A percentile compares a stretch with the other conserved stretches of the same genome.
phyloP scores from a whole-genome alignment of 2,329 filamentous ascomycete genomes.

The Xylariomycetidae sp. region DNA sequence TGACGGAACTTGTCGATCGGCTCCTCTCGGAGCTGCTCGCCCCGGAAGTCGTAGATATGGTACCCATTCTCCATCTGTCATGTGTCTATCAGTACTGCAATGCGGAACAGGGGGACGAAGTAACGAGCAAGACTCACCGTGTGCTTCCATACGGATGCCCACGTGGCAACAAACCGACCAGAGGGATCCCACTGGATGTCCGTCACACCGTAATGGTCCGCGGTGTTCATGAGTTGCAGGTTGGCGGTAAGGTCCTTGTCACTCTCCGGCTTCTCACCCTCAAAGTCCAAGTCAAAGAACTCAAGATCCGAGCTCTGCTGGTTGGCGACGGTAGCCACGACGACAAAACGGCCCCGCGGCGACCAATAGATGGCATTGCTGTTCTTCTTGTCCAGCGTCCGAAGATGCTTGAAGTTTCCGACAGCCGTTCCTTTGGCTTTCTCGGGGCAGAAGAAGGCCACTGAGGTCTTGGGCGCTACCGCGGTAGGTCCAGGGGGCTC shows the following conservation, averaged over 20 bases:
- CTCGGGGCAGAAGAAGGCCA: constrained; percentile 95
- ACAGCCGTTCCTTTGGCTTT: constrained; percentile 75
- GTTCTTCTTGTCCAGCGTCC: constrained; percentile 97
- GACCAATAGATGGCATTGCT: constrained; percentile 99
- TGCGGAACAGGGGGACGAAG: too few species aligned
- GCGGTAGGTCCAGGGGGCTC: constrained; percentile 74
- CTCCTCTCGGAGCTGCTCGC: constrained; percentile 82
- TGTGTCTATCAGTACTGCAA: too few species aligned
- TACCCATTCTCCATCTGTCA: constrained; percentile 96
- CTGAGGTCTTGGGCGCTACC: constrained; percentile 86
- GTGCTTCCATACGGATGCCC: constrained; percentile 94
- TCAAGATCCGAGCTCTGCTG: constrained; percentile 92
- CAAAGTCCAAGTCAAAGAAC: constrained; percentile 96
- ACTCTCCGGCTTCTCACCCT: constrained; percentile 88
- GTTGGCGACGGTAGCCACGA: constrained; percentile 88
- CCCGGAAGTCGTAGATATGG: constrained; percentile 95
- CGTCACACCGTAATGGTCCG: constrained; percentile 95
- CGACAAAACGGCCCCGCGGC: constrained; percentile 87
- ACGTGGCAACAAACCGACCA: constrained; percentile 87
- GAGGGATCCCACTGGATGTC: constrained; percentile 98
- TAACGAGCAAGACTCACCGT: constrained; percentile 72
- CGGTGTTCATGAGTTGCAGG: constrained; percentile 87
- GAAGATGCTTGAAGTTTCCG: constrained; percentile 94
- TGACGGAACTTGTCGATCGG: constrained; percentile 97
- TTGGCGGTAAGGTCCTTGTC: constrained; percentile 95